Evolutionary conservation across 768 basidiomycete species (phyloP), one percentile per base, ranked within the genome.

Genomic region (Lactarius vividus): DNA sequence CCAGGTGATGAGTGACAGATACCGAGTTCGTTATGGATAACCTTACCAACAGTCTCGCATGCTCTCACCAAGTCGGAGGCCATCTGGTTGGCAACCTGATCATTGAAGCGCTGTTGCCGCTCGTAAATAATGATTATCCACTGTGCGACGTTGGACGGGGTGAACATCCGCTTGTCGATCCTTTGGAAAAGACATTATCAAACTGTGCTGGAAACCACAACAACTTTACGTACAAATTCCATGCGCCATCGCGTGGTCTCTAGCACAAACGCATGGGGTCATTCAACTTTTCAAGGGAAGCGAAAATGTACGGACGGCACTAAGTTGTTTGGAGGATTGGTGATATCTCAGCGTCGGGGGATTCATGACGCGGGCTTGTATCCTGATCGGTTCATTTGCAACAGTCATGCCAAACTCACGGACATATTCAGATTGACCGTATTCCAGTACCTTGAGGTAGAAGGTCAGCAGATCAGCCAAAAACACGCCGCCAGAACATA

Each of bases 111-210:
- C 31, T 77, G 73, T 33, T 82, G 76, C 23, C 82, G 80, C 73
- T 92, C 91, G 68, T 87, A 92, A 29, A 91, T 71, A 8, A 89
- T 80, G 4, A 92, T 77, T 35, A 82, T 80, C 88, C 89, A 92
- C 20, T 81, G 77, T 0, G 78, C 73, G 61, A 93, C 83, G 13
- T 67, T 71, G 1, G 73, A 81, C 0, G 89, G 83, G 62, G 76
- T 78, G 76, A 79, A 88, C 76, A 93, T 91, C 35, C 81, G 80
- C 69, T 89, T 89, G 69, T 90, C 87, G 2, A 90, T 80, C 88
- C 88, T 89, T 70, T 35, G 59, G n/a, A 55, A 55, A 44, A 52
- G 54, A 37, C 13, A 11, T 39, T 29, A 33, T 15, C 29, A 29
- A 52, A 16, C 15, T 7, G 40, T 5, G 39, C 11, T 20, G 13